These are phyloP conservation scores for Silene noctiflora DNA, from an alignment of 179 eudicot genomes.

Conservation along the genomic window DNA sequence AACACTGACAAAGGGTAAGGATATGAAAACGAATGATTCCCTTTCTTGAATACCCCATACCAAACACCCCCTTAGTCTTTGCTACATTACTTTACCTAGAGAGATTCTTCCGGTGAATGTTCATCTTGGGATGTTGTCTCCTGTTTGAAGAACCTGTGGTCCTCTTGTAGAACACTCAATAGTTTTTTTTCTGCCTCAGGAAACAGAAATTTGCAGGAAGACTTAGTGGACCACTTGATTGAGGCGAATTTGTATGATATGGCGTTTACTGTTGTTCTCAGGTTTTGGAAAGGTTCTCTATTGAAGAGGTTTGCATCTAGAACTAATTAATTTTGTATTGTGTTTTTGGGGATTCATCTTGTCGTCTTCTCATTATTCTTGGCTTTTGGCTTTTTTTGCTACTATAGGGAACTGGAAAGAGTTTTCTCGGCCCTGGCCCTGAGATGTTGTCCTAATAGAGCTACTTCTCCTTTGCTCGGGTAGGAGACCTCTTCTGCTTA, in stretches of 20 bases:
- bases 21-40: no score
- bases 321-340: neutral
- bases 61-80: no score
- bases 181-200: conserved; percentile 41
- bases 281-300: conserved; percentile 85
- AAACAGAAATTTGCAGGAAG: conserved; percentile 46
- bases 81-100: conserved; percentile 1
- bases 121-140: neutral
- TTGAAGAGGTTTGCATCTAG: conserved; percentile 56
- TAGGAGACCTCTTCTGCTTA: conserved; percentile 31
- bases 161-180: neutral
- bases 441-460: conserved; percentile 69
- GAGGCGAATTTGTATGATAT: conserved; percentile 71
- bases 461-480: conserved; percentile 42
- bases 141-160: neutral
- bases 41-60: no score
- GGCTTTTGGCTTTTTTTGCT: conserved; percentile 7
- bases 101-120: conserved; percentile 5
- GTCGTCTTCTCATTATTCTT: conserved; percentile 1
- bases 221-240: conserved; percentile 69
- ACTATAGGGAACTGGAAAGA: conserved; percentile 74
- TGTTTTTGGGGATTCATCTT: neutral
- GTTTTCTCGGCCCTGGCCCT: conserved; percentile 68
- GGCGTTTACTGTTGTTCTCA: conserved; percentile 80
- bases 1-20: no score